A percentile compares a stretch with the other conserved stretches of the same genome.
Conservation (phyloP, 1,139 yeast species). For the Hyphopichia pseudoburtonii region DNA sequence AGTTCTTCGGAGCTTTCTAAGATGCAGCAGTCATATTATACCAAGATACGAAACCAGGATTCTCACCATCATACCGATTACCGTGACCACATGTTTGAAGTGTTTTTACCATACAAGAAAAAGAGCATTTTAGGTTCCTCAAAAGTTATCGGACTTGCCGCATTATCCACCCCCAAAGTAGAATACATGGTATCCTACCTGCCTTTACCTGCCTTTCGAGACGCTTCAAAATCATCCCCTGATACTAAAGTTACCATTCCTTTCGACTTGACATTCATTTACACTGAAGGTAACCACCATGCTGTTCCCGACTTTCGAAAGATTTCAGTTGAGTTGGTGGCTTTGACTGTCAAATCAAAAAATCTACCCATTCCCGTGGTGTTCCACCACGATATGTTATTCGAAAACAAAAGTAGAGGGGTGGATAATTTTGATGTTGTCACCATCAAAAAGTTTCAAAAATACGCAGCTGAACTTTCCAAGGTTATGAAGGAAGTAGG, state of each 20-base stretch:
- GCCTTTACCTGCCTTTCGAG: slow-evolving; percentile 13
- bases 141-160: slow-evolving; percentile 33
- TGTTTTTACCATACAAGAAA: slow-evolving; percentile 31
- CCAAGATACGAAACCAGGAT: slow-evolving; percentile 14
- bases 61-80: slow-evolving; percentile 6
- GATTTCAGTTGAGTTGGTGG: slow-evolving; percentile 31
- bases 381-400: slow-evolving; percentile 36
- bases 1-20: slow-evolving; percentile 27
- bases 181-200: slow-evolving; percentile 26
- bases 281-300: slow-evolving; percentile 16
- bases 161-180: slow-evolving; percentile 31
- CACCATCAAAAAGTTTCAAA: slow-evolving; percentile 32
- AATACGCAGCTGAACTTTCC: slow-evolving; percentile 30
- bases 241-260: slow-evolving; percentile 24
- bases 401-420: slow-evolving; percentile 30
- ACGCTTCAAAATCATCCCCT: slow-evolving; percentile 8
- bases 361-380: slow-evolving; percentile 38
- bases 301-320: slow-evolving; percentile 30
- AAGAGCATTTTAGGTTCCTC: slow-evolving; percentile 32
- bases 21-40: slow-evolving; percentile 31
- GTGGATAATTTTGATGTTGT: slow-evolving; percentile 33
- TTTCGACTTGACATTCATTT: slow-evolving; percentile 24
- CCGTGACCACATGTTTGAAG: slow-evolving; percentile 23
- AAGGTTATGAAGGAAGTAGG: slow-evolving; percentile 27
- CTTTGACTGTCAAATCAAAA: slow-evolving; percentile 33